Evolutionary conservation across 2,329 filamentous ascomycete genomes (phyloP), one percentile per base, ranked within the genome.

Genomic region (Graphiopsis chlorocephala): DNA sequence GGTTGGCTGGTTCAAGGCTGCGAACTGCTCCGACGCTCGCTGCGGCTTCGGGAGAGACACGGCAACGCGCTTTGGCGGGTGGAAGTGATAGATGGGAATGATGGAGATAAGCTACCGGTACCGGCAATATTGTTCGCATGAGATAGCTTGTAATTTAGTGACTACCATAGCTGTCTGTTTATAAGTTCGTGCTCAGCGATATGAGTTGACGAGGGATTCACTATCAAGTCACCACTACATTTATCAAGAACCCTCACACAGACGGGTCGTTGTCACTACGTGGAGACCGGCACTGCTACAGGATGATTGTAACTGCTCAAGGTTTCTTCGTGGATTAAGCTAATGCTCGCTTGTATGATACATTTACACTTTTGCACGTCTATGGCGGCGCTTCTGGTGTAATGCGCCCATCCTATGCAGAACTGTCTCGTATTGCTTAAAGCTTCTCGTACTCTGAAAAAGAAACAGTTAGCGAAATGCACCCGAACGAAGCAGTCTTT

Each of bases 271-370:
- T 6, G 20, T 31, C 26, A 31, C 28, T 31, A 20, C 17, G 8
- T 10, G 29, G 10, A 20, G 14, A 14, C 4, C 10, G 28, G 5
- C 17, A 53, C 26, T 53, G 50, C 50, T 11, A 53, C 11, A 28
- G 17, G 26, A 11, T 52, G 8, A 31, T 53, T 20, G 26, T 15
- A n/a, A 17, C 38, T 38, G 31, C 31, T 56, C 17, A 20, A 45
- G 14, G 55, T 35, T 42, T 58, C 33, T 61, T 50, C 45, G 11
- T 48, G n/a, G 42, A 61, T 61, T 61, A 61, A 61, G 58, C 42
- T 61, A 33, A 61, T 26, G 58, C 38, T 61, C 42, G 58, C 58
- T 50, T 25, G 26, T 61, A 61, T 61, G 58, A 50, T 61, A 61
- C 58, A 61, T 35, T 61, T 61, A 20, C 45, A 61, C 58, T 17